A percentile compares a stretch with the other conserved stretches of the same genome.
phyloP scores from a whole-genome alignment of 495 filamentous ascomycete genomes.

The Polyplosphaeria fusca region DNA sequence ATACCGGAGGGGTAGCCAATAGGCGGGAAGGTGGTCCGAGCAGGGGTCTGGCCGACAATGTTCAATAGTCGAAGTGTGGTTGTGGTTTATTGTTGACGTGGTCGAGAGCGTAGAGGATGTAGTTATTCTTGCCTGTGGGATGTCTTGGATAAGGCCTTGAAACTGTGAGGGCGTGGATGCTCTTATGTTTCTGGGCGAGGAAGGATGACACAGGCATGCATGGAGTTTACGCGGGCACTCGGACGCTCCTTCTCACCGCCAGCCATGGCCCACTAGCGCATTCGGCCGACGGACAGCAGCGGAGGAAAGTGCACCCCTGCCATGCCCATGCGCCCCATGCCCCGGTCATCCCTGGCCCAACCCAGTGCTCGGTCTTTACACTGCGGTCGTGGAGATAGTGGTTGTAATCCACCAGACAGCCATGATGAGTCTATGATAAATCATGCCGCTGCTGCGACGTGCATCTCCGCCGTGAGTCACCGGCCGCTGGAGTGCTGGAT shows the following conservation, averaged over 20 bases:
- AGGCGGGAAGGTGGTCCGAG: constrained; percentile 19
- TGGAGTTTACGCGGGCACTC: not conserved
- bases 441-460: not conserved
- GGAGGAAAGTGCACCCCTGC: not conserved
- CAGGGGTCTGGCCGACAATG: constrained; percentile 8
- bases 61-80: not conserved
- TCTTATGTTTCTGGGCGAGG: constrained; percentile 1
- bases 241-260: not conserved
- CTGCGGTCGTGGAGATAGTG: not conserved
- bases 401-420: not conserved
- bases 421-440: not conserved
- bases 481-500: not conserved
- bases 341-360: not conserved
- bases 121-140: not conserved
- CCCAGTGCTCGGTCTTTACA: not conserved
- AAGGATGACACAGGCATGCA: constrained; percentile 2
- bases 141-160: not conserved
- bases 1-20: constrained; percentile 18
- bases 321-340: not conserved
- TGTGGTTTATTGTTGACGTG: not conserved
- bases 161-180: not conserved
- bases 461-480: not conserved
- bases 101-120: not conserved
- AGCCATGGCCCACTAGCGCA: not conserved
- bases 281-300: not conserved